Base-by-base conservation (phyloP, 2,329 filamentous ascomycete species). In the Calcarisporium arbuscula region DNA sequence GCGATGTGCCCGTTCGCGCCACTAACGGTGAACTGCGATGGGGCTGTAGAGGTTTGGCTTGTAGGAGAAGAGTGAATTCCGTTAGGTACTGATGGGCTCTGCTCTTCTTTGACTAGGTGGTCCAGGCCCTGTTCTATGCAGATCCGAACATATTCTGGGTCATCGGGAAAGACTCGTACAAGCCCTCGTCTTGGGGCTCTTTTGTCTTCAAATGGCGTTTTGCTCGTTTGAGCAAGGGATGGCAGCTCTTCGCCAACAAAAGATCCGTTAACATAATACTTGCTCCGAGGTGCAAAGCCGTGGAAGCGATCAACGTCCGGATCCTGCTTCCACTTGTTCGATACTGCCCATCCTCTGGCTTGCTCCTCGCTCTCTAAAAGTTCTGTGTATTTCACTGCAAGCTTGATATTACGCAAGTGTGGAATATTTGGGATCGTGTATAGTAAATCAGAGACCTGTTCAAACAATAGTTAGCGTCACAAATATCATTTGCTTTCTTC, bases 361-460 rank as follows among this genome's bases (percentile, higher is more conserved):
- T 68, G 61, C 6, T 57, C 56, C 45, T 74, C 70, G 22, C 60
- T 57, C 46, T 76, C 72, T 10, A 72, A 60, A 9, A 77, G 57
- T 53, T 82, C 78, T 32, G 70, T 65, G 46, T 82, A 82, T 32
- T 70, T 67, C 31, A 82, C 67, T 8, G 67, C 62, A 32, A 82
- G 61, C 45, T 65, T 66, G 34, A 80, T 46, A 38, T 69, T 62
- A 33, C 65, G 68, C 15, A 82, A 64, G 48, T 82, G 77, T 19
- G 74, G 67, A 36, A 76, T 65, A 34, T 60, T 72, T 5, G 76
- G 68, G 9, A 80, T 58, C 27, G 72, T 67, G 42, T 64, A 71
- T 60, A 82, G 68, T 38, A 82, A 65, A 45, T 82, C 78, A 19
- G 75, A 77, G 34, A 75, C 62, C 75, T 80, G 43, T 21, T 11